Evolutionary conservation across 2,329 filamentous ascomycete species (phyloP).

Genomic region (Colletotrichum sansevieriae): DNA sequence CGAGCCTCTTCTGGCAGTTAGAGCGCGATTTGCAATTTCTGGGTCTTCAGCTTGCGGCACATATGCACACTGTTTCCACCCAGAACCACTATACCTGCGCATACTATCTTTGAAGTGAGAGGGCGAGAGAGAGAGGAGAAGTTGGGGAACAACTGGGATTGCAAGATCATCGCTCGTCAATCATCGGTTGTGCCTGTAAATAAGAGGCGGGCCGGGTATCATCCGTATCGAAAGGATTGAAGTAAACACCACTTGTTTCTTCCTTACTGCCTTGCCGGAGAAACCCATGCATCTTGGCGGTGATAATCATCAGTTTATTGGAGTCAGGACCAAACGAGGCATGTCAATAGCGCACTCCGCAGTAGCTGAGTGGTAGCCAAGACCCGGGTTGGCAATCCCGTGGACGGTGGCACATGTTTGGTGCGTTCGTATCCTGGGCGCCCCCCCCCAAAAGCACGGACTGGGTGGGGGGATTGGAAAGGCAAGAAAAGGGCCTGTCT

Average conservation of each 20-base stretch:
- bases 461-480: neutral
- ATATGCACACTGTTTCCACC: neutral
- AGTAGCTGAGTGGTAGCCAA: conserved; percentile 5
- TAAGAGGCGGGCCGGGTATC: neutral
- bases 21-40: neutral
- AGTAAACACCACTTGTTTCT: conserved; percentile 8
- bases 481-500: neutral
- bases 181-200: conserved; percentile 9
- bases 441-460: neutral
- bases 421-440: conserved; percentile 11
- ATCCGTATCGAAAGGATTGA: neutral
- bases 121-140: neutral
- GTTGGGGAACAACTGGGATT: neutral
- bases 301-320: conserved; percentile 10
- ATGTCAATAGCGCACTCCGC: neutral
- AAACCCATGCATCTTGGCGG: conserved; percentile 2
- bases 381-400: conserved; percentile 5
- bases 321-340: conserved; percentile 5
- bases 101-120: neutral
- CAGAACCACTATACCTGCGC: too few relatives aligned
- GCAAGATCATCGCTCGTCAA: conserved; percentile 11
- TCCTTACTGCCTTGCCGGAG: neutral
- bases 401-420: neutral
- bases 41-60: neutral
- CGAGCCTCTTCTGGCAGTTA: neutral